phyloP scores from a whole-genome alignment of 176 grass and related monocot species.

The Pontederia paniculata region DNA sequence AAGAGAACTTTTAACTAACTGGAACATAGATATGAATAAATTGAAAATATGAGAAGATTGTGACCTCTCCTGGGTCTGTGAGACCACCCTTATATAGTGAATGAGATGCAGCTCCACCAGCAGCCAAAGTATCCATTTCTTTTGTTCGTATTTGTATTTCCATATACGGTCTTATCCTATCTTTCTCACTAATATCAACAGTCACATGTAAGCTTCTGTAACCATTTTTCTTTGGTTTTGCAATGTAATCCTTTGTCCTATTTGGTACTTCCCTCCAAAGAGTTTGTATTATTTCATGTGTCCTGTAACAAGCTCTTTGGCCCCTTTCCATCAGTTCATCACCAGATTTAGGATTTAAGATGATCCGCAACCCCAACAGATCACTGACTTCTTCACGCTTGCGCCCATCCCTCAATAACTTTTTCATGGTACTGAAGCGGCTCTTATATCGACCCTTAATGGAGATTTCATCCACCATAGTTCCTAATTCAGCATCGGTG shows the following conservation, averaged over 20 bases:
- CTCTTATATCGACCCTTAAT: conserved; percentile 75
- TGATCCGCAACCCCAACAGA: conserved; percentile 69
- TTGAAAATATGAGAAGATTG: not conserved
- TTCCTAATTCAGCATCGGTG: conserved; percentile 39
- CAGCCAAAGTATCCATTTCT: conserved; percentile 60
- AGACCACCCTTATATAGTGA: conserved; percentile 92
- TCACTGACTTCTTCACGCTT: conserved; percentile 83
- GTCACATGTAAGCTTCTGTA: conserved; percentile 90
- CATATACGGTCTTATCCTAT: conserved; percentile 48
- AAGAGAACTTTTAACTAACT: not conserved
- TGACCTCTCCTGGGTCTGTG: conserved; percentile 71
- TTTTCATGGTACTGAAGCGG: conserved; percentile 96
- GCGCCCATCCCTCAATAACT: conserved; percentile 73
- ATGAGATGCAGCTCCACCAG: conserved; percentile 83
- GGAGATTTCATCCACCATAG: conserved; percentile 53
- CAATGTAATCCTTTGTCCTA: conserved; percentile 83
- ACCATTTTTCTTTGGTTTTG: conserved; percentile 65
- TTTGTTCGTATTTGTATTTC: conserved; percentile 91
- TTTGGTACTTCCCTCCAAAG: conserved; percentile 62
- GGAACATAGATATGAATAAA: conserved; percentile 1
- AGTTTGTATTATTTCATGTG: conserved; percentile 43
- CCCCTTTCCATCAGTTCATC: conserved; percentile 18
- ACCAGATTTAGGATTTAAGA: conserved; percentile 39
- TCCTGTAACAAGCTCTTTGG: conserved; percentile 49
- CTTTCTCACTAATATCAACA: conserved; percentile 65